phyloP scores from a whole-genome alignment of 2,329 filamentous ascomycete species.

The Trichoderma sp. region DNA sequence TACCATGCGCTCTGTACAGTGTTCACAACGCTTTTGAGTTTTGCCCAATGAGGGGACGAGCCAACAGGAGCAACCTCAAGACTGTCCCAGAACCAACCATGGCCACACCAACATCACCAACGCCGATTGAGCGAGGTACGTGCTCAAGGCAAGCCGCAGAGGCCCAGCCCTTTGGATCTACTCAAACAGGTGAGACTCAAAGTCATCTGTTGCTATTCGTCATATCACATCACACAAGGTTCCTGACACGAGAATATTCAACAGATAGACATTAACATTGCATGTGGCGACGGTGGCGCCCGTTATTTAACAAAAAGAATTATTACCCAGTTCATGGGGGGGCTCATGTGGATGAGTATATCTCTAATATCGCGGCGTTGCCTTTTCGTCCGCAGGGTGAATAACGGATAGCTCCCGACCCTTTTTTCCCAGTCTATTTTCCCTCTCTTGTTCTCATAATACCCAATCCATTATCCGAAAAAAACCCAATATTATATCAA shows the following conservation, averaged over 20 bases:
- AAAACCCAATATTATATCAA: conserved; percentile 21
- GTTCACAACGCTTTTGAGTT: background rate
- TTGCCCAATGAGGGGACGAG: background rate
- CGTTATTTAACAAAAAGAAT: conserved; percentile 21
- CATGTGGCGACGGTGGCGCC: conserved; percentile 17
- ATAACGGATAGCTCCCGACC: conserved; percentile 28
- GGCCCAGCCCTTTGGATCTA: background rate
- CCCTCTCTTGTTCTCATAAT: conserved; percentile 25
- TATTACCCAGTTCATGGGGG: conserved; percentile 26
- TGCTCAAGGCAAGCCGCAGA: background rate
- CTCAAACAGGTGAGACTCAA: background rate
- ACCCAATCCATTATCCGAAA: conserved; percentile 5
- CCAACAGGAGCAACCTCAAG: background rate
- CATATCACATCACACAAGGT: background rate
- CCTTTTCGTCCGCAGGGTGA: conserved; percentile 26
- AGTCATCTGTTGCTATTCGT: background rate
- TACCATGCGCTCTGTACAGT: background rate
- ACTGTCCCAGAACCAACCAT: background rate
- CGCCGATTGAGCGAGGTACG: background rate
- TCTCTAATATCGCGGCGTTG: conserved; percentile 27
- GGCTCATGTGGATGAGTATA: conserved; percentile 30
- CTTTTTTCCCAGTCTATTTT: conserved; percentile 26
- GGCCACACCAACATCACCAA: background rate
- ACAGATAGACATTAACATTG: conserved; percentile 18
- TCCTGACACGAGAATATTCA: background rate